Evolutionary conservation across 148 eudicot genomes (phyloP), one percentile per base, ranked within the genome.

Genomic region (Silene uniflora): DNA sequence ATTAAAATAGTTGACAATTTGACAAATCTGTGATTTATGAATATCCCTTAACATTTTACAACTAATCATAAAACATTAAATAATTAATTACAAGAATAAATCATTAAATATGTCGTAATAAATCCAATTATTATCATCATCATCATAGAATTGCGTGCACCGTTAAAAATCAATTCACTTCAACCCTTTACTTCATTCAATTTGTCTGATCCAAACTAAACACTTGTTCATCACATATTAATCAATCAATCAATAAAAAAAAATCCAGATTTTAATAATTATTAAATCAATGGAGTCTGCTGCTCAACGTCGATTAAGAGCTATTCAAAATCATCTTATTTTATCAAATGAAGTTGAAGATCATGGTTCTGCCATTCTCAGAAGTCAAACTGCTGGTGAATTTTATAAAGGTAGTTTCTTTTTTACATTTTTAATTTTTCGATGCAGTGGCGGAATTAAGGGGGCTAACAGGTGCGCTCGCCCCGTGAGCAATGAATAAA

Each of bases 321-420:
- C 87, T 27, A 90, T 93, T 76, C 90, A 78, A 77, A 78, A 74
- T 56, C 98, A 93, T 76, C 75, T 93, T 39, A 9, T 39, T 35
- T 42, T 82, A 18, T 78, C 88, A 24, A 69, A 49, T 62, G 17
- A 74, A 64, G 83, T 68, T 35, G 72, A 80, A 24, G 86, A 86
- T 47, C 39, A 71, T 3, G 5, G 18, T 69, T 81, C 63, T 17
- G 79, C 55, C 76, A 35, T 93, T 55, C 70, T 69, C 39, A 29
- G 70, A 7, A 90, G 81, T 73, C 78, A 74, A 35, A 93, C 98
- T 23, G 86, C 97, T 59, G 90, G 88, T 52, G 94, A 89, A 73
- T 93, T 76, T 67, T 76, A 71, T 24, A 73, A 81, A 72, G 91
- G 97, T 93, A 35, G 70, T 29, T 64, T n/a, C 49, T 67, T 81